A percentile compares a stretch with the other conserved stretches of the same genome.
Conservation (phyloP, 108 stramenopile species). For the Cyclotella choctawhatcheeana region DNA sequence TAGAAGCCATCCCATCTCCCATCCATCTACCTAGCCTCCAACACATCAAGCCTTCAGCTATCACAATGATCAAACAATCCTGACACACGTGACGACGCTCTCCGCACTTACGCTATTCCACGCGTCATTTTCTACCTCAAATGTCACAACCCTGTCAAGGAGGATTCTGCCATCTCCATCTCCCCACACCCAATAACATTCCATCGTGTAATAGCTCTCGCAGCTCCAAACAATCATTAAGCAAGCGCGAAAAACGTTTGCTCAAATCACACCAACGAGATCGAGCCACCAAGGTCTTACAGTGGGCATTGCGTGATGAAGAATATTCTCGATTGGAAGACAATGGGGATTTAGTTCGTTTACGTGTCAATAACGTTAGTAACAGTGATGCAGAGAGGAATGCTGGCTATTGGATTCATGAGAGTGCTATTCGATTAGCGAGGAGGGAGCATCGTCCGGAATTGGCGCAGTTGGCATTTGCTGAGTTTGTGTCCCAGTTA, state of each 20-base stretch:
- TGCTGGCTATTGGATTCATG: conserved; percentile 32
- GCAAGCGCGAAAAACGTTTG: conserved; percentile 47
- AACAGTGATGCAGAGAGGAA: too few species aligned
- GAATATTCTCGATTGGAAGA: conserved; percentile 41
- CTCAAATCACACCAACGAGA: conserved; percentile 42
- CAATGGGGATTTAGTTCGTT: conserved; percentile 46
- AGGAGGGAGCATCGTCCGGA: conserved; percentile 54
- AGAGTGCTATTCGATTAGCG: conserved; percentile 24
- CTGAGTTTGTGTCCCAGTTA: conserved; percentile 30
- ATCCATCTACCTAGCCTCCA: too few species aligned
- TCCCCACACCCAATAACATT: background rate
- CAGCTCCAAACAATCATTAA: conserved; percentile 14
- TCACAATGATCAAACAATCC: background rate
- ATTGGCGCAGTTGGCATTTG: conserved; percentile 47
- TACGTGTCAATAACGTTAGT: conserved; percentile 12
- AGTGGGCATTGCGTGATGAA: conserved; percentile 44
- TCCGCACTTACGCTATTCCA: background rate
- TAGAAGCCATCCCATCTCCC: too few species aligned
- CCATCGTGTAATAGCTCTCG: background rate
- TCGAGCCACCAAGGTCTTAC: conserved; percentile 23
- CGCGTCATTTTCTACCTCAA: background rate
- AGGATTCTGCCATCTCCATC: conserved; percentile 14
- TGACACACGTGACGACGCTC: background rate
- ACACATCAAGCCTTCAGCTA: too few species aligned
- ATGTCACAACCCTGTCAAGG: conserved; percentile 2